These are phyloP conservation scores for Conticribra guillardii DNA, from an alignment of 108 stramenopile genomes.

Conservation along the genomic window DNA sequence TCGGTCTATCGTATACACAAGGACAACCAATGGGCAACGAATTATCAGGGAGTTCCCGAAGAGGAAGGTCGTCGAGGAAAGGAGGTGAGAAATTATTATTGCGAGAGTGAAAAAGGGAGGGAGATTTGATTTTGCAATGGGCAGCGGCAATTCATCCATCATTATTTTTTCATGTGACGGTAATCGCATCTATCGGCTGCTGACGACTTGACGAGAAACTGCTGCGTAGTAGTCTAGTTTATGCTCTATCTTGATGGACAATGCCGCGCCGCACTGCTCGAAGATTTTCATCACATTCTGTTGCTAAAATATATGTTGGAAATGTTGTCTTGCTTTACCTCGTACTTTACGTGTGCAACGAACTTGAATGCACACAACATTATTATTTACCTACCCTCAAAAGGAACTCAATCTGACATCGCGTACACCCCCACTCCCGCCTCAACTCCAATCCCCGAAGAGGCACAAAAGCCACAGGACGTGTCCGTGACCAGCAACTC, in stretches of 20 bases:
- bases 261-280: no score
- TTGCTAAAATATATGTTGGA: background rate
- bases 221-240: no score
- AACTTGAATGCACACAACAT: background rate
- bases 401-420: background rate
- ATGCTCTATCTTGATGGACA: no score
- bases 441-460: conserved; percentile 1
- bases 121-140: background rate
- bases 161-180: background rate
- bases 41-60: conserved; percentile 1
- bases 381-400: background rate
- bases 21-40: conserved; percentile 24
- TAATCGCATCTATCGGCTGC: no score
- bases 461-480: background rate
- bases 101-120: background rate
- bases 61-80: conserved; percentile 12
- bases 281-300: no score
- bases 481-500: no score
- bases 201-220: no score
- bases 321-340: background rate
- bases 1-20: background rate
- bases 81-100: conserved; percentile 7
- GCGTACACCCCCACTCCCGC: conserved; percentile 5
- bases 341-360: background rate
- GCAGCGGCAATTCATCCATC: background rate